Conservation (phyloP, 179 eudicot genomes). For the Silene coronaria region DNA sequence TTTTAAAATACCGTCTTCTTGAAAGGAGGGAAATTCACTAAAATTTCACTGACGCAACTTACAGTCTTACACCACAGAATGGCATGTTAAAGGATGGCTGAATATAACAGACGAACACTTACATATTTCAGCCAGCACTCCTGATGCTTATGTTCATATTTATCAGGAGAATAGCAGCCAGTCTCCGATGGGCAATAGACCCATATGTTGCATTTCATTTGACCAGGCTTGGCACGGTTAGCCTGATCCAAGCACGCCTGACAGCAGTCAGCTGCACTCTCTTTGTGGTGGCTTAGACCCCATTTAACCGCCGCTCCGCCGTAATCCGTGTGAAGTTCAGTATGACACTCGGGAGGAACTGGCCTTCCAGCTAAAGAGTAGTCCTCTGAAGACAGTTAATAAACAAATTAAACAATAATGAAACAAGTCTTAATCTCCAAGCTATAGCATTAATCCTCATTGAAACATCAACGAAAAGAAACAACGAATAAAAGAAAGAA, state of each 20-base stretch:
- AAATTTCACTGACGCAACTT: too few relatives aligned
- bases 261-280: constrained; percentile 95
- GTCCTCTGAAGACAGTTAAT: constrained; percentile 39
- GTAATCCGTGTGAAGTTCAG: constrained; percentile 77
- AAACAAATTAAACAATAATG: background rate
- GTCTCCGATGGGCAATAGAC: constrained; percentile 88
- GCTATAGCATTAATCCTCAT: too few relatives aligned
- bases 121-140: constrained; percentile 99
- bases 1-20: too few relatives aligned
- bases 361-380: constrained; percentile 70
- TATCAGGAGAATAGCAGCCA: constrained; percentile 90
- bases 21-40: too few relatives aligned
- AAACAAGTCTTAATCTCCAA: too few relatives aligned
- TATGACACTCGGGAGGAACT: constrained; percentile 73
- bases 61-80: too few relatives aligned
- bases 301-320: constrained; percentile 83
- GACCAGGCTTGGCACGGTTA: constrained; percentile 55
- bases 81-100: too few relatives aligned
- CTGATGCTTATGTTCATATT: constrained; percentile 68
- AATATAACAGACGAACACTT: constrained; percentile 27
- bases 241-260: constrained; percentile 92
- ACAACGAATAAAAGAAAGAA: too few relatives aligned
- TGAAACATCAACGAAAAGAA: too few relatives aligned
- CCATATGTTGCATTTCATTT: constrained; percentile 86
- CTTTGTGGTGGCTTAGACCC: constrained; percentile 90